Evolutionary conservation across 768 basidiomycete genomes (phyloP).

Genomic region (Suillus tomentosus): DNA sequence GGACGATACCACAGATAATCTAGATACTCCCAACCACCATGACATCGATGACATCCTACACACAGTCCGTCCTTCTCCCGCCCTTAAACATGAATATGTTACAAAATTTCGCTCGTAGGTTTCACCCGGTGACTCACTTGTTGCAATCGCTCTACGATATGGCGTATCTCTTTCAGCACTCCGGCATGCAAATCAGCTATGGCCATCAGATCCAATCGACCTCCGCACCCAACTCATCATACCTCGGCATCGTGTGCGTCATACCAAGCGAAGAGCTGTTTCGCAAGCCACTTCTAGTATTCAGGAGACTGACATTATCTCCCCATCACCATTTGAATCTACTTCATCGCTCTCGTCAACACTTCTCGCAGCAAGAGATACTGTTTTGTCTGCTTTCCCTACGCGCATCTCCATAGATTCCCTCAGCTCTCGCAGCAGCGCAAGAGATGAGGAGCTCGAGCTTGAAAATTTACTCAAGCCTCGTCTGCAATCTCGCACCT

Average conservation of each 20-base stretch:
- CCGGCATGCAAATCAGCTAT: slow-evolving; percentile 87
- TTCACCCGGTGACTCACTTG: slow-evolving; percentile 71
- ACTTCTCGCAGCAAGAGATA: slow-evolving; percentile 23
- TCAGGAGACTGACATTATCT: neutral
- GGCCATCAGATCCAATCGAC: slow-evolving; percentile 92
- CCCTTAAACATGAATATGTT: neutral
- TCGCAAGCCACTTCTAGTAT: neutral
- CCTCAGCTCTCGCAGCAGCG: slow-evolving; percentile 28
- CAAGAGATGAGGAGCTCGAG: slow-evolving; percentile 31
- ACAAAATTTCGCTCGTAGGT: slow-evolving; percentile 47
- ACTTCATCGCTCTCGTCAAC: slow-evolving; percentile 19
- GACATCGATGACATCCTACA: neutral
- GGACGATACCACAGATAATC: neutral
- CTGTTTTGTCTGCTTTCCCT: slow-evolving; percentile 28
- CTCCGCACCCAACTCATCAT: slow-evolving; percentile 82
- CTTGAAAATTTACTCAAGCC: slow-evolving; percentile 20
- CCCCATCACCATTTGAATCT: slow-evolving; percentile 3
- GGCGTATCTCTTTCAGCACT: slow-evolving; percentile 83
- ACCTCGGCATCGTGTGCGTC: slow-evolving; percentile 40
- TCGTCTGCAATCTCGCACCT: neutral
- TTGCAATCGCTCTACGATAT: slow-evolving; percentile 88
- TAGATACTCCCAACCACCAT: neutral
- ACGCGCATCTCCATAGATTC: slow-evolving; percentile 34
- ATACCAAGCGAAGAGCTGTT: slow-evolving; percentile 10
- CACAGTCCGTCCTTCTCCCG: slow-evolving; percentile 1